Evolutionary conservation across 2,329 filamentous ascomycete genomes (phyloP).

Genomic region (Beauveria medogensis): DNA sequence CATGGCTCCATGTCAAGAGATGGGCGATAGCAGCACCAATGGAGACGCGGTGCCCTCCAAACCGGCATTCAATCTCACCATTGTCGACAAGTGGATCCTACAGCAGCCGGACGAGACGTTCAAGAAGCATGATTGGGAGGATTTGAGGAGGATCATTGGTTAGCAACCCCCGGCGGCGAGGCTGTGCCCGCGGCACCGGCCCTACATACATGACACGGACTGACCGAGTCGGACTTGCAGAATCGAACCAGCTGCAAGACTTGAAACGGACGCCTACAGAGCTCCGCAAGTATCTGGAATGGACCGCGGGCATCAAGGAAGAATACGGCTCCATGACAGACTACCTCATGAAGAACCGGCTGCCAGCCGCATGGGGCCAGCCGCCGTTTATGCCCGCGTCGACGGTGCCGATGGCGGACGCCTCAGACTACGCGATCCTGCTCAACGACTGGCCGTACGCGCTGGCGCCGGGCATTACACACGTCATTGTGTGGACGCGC

Average conservation of each 20-base stretch:
- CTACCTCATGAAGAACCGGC: constrained; percentile 66
- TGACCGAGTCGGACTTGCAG: constrained; percentile 21
- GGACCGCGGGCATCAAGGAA: constrained; percentile 60
- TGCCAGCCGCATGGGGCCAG: constrained; percentile 57
- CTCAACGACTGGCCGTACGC: constrained; percentile 95
- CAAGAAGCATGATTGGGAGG: constrained; percentile 62
- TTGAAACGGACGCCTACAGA: constrained; percentile 78
- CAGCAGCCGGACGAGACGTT: constrained; percentile 64
- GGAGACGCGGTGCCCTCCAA: constrained; percentile 22
- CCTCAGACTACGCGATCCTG: constrained; percentile 60
- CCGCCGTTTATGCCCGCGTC: constrained; percentile 48
- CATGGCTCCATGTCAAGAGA: constrained; percentile 16
- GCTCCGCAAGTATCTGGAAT: constrained; percentile 70
- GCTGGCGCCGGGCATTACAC: constrained; percentile 55
- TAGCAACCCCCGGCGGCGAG: constrained; percentile 17
- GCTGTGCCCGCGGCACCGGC: neutral
- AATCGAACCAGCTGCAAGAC: constrained; percentile 55
- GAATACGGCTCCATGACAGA: constrained; percentile 73
- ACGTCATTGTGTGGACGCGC: constrained; percentile 89
- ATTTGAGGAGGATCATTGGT: constrained; percentile 62
- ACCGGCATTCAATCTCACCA: constrained; percentile 51
- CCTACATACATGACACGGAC: neutral
- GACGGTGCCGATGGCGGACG: constrained; percentile 41
- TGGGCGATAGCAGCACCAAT: constrained; percentile 30
- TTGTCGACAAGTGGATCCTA: constrained; percentile 49